Evolutionary conservation across 768 basidiomycete species (phyloP), one percentile per base, ranked within the genome.

Genomic region (Filobasidium floriforme): DNA sequence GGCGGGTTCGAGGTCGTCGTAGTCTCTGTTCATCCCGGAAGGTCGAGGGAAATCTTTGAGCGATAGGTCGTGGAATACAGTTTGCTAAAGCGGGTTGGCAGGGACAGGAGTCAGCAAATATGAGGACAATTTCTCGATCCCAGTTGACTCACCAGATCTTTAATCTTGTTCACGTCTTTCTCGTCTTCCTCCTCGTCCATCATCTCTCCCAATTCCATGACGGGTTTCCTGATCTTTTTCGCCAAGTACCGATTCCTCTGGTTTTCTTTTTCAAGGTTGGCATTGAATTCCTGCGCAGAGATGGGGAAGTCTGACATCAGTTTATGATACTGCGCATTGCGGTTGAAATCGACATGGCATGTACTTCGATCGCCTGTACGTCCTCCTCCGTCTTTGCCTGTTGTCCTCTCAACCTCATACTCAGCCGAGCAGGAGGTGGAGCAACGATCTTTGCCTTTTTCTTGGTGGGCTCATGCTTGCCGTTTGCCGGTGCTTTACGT

Each of bases 1-100:
- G 19, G 61, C 46, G 15, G 72, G 61, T 52, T 72, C 72, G 7
- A 66, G 65, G 37, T 72, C 73, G 52, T 66, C 66, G 7, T 67
- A 24, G 24, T 62, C 41, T 14, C 60, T 41, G 14, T 66, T 52
- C 1, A 64, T 37, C 24, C 26, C n/a, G 11, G 29, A 26, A 24
- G 55, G 62, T 32, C 18, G 62, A 18, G 19, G 70, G 70, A 19
- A 69, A 61, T 41, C 9, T 41, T n/a, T 68, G 68, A 29, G 68
- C 65, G 37, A 40, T 61, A 15, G 60, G 37, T 7, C 18, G 44
- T 28, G 51, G 19, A 26, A 69, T 55, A 28, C 32, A 14, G 26
- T 49, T 15, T 55, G 22, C 28, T 41, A 19, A n/a, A 6, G 15
- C 32, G 32, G 32, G 3, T 37, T 37, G 9, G 3, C 4, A 37